phyloP scores from a whole-genome alignment of 768 basidiomycete species.

The Macrolepiota fuliginosa region DNA sequence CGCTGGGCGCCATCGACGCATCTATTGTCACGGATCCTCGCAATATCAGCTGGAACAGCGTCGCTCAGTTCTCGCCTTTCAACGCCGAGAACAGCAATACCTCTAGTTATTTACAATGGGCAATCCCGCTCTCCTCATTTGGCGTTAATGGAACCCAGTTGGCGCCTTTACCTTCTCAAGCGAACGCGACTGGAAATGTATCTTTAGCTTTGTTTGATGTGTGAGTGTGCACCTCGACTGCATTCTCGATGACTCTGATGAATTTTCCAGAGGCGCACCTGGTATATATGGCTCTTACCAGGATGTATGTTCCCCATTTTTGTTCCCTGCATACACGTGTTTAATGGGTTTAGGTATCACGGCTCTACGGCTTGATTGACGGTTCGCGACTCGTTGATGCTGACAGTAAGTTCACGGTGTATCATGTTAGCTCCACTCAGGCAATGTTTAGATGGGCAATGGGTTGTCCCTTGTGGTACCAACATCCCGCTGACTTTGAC shows the following conservation, averaged over 20 bases:
- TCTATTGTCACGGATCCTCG: slow-evolving; percentile 61
- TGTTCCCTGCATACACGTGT: not conserved
- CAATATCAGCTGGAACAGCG: slow-evolving; percentile 69
- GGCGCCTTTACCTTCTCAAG: slow-evolving; percentile 62
- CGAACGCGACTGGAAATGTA: slow-evolving; percentile 45
- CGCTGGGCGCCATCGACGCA: slow-evolving; percentile 74
- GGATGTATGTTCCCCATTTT: slow-evolving; percentile 46
- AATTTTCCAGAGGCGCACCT: slow-evolving; percentile 51
- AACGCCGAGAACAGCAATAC: slow-evolving; percentile 45
- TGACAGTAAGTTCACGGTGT: slow-evolving; percentile 29
- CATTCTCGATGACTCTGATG: not conserved
- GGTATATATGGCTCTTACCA: slow-evolving; percentile 78
- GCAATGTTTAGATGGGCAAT: slow-evolving; percentile 51
- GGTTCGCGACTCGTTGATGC: slow-evolving; percentile 67
- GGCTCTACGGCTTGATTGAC: slow-evolving; percentile 57
- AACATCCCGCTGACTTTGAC: slow-evolving; percentile 57
- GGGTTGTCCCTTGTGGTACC: slow-evolving; percentile 74
- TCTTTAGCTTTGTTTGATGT: slow-evolving; percentile 74
- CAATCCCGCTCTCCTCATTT: slow-evolving; percentile 55
- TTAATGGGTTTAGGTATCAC: slow-evolving; percentile 50
- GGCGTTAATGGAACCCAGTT: slow-evolving; percentile 56
- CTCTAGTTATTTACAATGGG: slow-evolving; percentile 78
- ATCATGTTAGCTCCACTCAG: not conserved
- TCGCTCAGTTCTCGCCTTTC: slow-evolving; percentile 71
- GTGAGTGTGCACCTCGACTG: slow-evolving; percentile 37